Percentiles rank a stretch among this genome's conserved stretches.
These are phyloP conservation scores for sweet orange (Citrus sinensis) DNA, from an alignment of 345 rosid genomes.

Conservation along the genomic window DVS_A1.0 CM039164.1:10489001-10489500, in stretches of 20 bases:
- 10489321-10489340: not conserved
- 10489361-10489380: slow-evolving; percentile 48
- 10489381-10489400: slow-evolving; percentile 69
- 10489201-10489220: not conserved
- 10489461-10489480: slow-evolving; percentile 27
- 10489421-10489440: slow-evolving; percentile 28
- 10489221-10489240: not conserved
- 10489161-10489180: not conserved
- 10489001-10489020: slow-evolving; percentile 37
- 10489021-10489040: slow-evolving; percentile 60
- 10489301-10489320: not conserved
- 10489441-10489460: slow-evolving; percentile 24
- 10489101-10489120: not conserved
- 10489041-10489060: slow-evolving; percentile 84
- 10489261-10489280: not conserved
- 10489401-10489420: slow-evolving; percentile 47
- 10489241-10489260: not conserved
- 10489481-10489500: slow-evolving; percentile 29
- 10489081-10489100: not conserved
- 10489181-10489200: not conserved
- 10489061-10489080: slow-evolving; percentile 37
- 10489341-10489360: not conserved
- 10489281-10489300: not conserved
- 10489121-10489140: not conserved
- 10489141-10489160: not conserved